These are phyloP conservation scores for Oryza punctata DNA, from an alignment of 176 grass and related monocot genomes.

Conservation along the genomic window DNA sequence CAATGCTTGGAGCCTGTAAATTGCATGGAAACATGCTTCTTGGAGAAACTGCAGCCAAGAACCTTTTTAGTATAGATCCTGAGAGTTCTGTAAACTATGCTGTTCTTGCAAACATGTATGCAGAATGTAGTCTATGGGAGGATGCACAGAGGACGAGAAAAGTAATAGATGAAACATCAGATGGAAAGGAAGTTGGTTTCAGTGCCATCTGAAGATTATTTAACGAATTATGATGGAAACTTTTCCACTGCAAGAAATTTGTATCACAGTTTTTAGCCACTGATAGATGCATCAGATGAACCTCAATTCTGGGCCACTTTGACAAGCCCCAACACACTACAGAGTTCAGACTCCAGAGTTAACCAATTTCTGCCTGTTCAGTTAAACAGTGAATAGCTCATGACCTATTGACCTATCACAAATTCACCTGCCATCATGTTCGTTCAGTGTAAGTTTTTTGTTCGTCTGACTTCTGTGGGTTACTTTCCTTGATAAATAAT, in stretches of 20 bases:
- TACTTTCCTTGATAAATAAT: neutral
- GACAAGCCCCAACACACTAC: neutral
- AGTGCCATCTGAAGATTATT: conserved; percentile 46
- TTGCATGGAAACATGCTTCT: conserved; percentile 57
- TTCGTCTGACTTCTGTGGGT: neutral
- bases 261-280: neutral
- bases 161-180: conserved; percentile 51
- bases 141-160: conserved; percentile 60
- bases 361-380: neutral
- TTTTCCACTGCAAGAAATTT: neutral
- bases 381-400: neutral
- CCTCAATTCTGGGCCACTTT: conserved; percentile 9
- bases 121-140: conserved; percentile 67
- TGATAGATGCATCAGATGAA: conserved; percentile 2
- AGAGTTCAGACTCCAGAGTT: neutral
- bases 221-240: neutral
- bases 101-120: conserved; percentile 79
- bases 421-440: conserved; percentile 20
- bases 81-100: conserved; percentile 69
- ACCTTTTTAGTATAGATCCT: conserved; percentile 58
- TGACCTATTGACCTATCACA: neutral
- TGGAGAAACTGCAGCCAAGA: conserved; percentile 55
- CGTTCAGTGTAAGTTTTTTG: neutral
- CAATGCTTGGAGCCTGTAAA: conserved; percentile 79
- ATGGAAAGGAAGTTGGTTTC: conserved; percentile 53